Evolutionary conservation across 805 yeast genomes (phyloP).

Genomic region (Suhomyces emberorum): DNA sequence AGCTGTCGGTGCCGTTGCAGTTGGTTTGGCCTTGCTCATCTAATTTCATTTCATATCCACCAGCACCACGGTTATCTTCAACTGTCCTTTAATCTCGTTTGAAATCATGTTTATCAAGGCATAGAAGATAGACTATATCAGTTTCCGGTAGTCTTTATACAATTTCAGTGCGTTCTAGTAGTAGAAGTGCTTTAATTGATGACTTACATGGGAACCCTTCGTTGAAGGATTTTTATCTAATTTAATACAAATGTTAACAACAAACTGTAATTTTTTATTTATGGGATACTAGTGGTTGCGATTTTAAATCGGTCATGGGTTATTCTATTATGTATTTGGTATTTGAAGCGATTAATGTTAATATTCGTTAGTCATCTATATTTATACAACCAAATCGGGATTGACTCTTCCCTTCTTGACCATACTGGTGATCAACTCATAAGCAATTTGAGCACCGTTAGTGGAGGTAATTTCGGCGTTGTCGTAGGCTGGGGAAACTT

Average conservation of each 20-base stretch:
- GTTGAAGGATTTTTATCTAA: neutral
- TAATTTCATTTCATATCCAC: constrained; percentile 16
- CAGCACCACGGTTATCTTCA: neutral
- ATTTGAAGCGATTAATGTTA: too few species aligned
- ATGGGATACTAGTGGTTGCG: too few species aligned
- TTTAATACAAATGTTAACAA: too few species aligned
- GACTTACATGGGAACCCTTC: neutral
- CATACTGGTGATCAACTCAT: constrained; percentile 71
- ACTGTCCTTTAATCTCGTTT: neutral
- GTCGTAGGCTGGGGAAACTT: constrained; percentile 63
- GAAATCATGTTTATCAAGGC: neutral
- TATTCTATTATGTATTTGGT: too few species aligned
- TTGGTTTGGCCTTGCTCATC: constrained; percentile 48
- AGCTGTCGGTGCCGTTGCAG: constrained; percentile 44
- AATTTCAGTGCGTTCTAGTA: neutral
- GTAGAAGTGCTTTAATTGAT: neutral
- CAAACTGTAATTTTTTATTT: too few species aligned
- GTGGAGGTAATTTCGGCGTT: constrained; percentile 63
- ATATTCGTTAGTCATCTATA: too few species aligned
- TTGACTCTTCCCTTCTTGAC: constrained; percentile 49
- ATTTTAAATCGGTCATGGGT: too few species aligned
- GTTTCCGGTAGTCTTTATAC: neutral
- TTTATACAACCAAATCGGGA: constrained; percentile 1
- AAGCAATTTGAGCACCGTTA: constrained; percentile 69
- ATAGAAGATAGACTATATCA: neutral